These are phyloP conservation scores for Rhizodiscina lignyota DNA, from an alignment of 495 filamentous ascomycete genomes.

Conservation along the genomic window DNA sequence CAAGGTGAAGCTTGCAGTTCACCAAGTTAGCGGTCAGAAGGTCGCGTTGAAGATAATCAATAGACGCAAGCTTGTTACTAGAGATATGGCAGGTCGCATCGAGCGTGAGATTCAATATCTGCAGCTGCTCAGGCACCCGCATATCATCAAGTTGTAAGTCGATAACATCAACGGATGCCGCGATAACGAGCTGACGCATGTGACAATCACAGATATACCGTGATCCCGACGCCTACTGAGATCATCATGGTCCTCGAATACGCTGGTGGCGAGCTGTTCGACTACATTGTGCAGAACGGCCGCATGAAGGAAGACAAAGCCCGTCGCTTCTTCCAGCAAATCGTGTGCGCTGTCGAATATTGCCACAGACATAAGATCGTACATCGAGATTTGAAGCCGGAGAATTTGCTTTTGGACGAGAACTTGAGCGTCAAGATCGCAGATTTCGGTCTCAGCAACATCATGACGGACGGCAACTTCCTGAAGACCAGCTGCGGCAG, in stretches of 20 bases:
- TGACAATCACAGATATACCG: constrained; percentile 82
- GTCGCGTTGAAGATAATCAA: constrained; percentile 96
- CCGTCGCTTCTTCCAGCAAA: constrained; percentile 95
- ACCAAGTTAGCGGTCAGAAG: constrained; percentile 77
- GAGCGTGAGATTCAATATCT: constrained; percentile 97
- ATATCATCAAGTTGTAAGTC: constrained; percentile 94
- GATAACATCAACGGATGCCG: no score
- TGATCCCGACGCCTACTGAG: constrained; percentile 81
- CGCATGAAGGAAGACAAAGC: constrained; percentile 80
- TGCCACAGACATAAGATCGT: constrained; percentile 98
- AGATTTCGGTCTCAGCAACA: constrained; percentile 95
- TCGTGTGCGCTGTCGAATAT: constrained; percentile 98
- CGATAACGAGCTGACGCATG: no score
- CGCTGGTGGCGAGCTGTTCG: constrained; percentile 89
- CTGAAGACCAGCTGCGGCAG: constrained; percentile 96
- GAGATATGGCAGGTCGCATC: constrained; percentile 93
- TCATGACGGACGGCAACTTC: constrained; percentile 99
- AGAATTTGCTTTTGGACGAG: constrained; percentile 88
- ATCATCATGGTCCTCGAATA: constrained; percentile 99
- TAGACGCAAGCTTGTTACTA: constrained; percentile 80
- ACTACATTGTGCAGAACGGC: constrained; percentile 86
- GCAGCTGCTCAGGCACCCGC: constrained; percentile 85
- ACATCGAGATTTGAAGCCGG: constrained; percentile 91
- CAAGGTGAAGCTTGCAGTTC: constrained; percentile 92
- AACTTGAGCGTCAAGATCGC: constrained; percentile 97